Evolutionary conservation across 2,329 filamentous ascomycete species (phyloP), one percentile per base, ranked within the genome.

Genomic region (Huntiella savannae): DNA sequence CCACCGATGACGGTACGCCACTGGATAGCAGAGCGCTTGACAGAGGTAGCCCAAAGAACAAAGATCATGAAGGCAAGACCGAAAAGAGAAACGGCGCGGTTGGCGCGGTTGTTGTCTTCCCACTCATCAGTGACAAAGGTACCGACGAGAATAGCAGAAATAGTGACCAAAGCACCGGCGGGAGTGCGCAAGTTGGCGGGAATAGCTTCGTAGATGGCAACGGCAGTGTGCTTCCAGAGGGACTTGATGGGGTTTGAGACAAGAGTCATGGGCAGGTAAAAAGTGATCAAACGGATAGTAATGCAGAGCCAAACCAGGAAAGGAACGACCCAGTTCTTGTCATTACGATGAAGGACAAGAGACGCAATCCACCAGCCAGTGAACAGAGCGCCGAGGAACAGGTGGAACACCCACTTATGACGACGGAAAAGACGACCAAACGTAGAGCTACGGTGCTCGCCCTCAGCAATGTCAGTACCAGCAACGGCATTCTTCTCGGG

Each of bases 1-100:
- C 87, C 87, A 34, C 82, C 82, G 50, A 93, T 83, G 54, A 95
- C 81, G 1, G 82, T 82, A 56, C 82, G 79, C 79, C 79, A 86
- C 53, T 75, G 71, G 53, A 81, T 67, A 33, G 56, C 59, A 48
- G 58, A 75, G 53, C 81, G 73, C 59, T 86, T 70, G 49, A 66
- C 71, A 36, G 85, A 93, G 1, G 83, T 91, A 11, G 57, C 56
- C 62, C 73, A 91, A 53, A 94, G 75, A 1, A 60, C 48, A 48
- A 62, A 63, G 53, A 93, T 65, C 60, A 88, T 79, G 47, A 93
- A 71, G 3, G 71, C 54, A 13, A 94, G 66, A 17, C 87, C 86
- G 50, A 91, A 80, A 10, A 93, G 66, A 55, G 82, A 87, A 52
- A 93, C 68, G 35, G 79, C 82, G 34, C 87, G 80, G 62, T 87